Base-by-base conservation (phyloP, 2,329 filamentous ascomycete genomes). In the Microdochium paspali region DNA sequence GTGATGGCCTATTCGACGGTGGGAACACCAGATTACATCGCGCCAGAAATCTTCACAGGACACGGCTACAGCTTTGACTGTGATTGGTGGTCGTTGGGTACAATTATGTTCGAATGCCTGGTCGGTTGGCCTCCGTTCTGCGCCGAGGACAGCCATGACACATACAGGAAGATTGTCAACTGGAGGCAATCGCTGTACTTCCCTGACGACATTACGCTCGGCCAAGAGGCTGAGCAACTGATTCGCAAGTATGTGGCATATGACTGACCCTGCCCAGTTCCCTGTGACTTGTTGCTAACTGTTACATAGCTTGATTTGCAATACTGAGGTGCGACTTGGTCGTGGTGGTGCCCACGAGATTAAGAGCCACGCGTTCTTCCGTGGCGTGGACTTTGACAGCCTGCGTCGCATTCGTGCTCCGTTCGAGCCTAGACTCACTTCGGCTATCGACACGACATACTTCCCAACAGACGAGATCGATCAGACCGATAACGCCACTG, bases 111-210 rank as follows among this genome's bases (percentile, higher is more conserved):
- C 60, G 93, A 98, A 69, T 98, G 93, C 67, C 76, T 98, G 56
- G 90, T 98, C 51, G 93, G 93, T 59, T 98, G 93, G 93, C 93
- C 93, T 47, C 93, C 93, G 25, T 98, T 98, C 79, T 98, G 93
- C 66, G 91, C 93, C 20, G 93, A 98, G 66, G 91, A 97, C 64
- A 87, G 90, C 51, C 91, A 95, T 62, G 93, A 97, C 66, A 97
- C 93, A 1, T 98, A 98, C 70, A 85, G 91, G 56, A 98, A 98
- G 78, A 98, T 98, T 66, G 90, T 98, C 59, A 95, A 96, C 71
- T 98, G 93, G 93, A 84, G 88, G 48, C 85, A 95, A 61, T 90
- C 91, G 50, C 72, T 98, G 44, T 95, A 95, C 68, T 97, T 98
- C 74, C 93, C 93, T 1, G 90, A 95, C 51, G 93, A 98, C 66